Percentiles rank a stretch among this genome's conserved stretches.
Conservation (phyloP, 495 filamentous ascomycete genomes). For the Aspergillus hancockii region DNA sequence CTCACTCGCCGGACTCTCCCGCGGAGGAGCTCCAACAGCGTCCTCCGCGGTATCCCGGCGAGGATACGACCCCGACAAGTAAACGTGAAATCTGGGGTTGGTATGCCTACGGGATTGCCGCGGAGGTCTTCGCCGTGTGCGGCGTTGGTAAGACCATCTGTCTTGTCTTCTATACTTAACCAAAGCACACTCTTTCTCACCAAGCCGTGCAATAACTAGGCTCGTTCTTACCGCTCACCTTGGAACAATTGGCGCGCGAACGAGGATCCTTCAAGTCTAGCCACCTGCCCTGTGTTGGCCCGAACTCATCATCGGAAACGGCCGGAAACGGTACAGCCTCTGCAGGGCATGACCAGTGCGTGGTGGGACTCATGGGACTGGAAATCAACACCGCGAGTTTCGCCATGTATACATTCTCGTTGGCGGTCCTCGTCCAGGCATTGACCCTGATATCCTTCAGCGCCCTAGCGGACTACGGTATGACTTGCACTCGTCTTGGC, state of each 20-base stretch:
- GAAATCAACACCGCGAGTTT: conserved; percentile 54
- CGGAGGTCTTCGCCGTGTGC: conserved; percentile 90
- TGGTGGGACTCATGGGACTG: conserved; percentile 45
- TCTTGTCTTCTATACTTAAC: background rate
- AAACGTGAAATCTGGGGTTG: conserved; percentile 79
- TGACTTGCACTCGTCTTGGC: conserved; percentile 11
- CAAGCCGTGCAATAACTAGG: conserved; percentile 51
- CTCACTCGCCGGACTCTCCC: conserved; percentile 17
- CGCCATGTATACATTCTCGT: conserved; percentile 56
- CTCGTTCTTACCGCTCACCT: conserved; percentile 85
- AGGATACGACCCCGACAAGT: conserved; percentile 82
- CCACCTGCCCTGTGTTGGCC: conserved; percentile 41
- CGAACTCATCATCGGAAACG: conserved; percentile 17
- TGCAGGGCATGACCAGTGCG: conserved; percentile 52
- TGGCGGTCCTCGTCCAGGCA: conserved; percentile 55
- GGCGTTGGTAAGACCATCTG: conserved; percentile 51
- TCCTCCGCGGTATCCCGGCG: conserved; percentile 63
- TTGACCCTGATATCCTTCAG: conserved; percentile 54
- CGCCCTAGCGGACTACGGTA: conserved; percentile 56
- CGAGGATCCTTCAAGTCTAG: conserved; percentile 69
- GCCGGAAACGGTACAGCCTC: conserved; percentile 58
- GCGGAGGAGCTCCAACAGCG: conserved; percentile 32
- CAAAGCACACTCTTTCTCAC: background rate
- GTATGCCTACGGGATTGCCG: conserved; percentile 88
- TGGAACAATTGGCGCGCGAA: conserved; percentile 85